Percentiles rank a stretch among this genome's conserved stretches.
These are phyloP conservation scores for Amoebophrya sp. DNA, from an alignment of 169 alveolate species.

Conservation along the genomic window DNA sequence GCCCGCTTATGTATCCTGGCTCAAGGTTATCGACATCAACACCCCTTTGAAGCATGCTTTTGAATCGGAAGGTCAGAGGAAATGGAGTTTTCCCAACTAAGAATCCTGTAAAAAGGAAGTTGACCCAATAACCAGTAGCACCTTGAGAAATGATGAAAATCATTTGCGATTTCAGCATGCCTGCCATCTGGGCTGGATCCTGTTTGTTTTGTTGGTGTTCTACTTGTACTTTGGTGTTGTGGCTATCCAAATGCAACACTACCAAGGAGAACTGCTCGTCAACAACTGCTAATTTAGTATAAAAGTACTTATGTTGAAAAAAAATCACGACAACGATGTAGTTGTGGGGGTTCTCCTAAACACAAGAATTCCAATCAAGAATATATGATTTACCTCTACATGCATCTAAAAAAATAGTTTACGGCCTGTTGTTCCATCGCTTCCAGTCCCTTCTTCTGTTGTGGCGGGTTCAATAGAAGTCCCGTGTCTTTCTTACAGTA, in stretches of 20 bases:
- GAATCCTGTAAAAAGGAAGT: constrained; percentile 61
- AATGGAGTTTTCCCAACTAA: constrained; percentile 64
- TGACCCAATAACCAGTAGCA: constrained; percentile 64
- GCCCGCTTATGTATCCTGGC: constrained; percentile 35
- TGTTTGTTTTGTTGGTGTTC: too few species aligned
- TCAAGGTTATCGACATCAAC: constrained; percentile 55
- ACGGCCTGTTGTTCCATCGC: neutral
- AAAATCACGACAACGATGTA: constrained; percentile 42
- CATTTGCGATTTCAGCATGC: constrained; percentile 63
- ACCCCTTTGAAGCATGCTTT: constrained; percentile 66
- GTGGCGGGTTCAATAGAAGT: neutral
- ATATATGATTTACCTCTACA: too few species aligned
- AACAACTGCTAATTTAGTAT: constrained; percentile 42
- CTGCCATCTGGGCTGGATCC: constrained; percentile 56
- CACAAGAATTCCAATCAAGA: constrained; percentile 36
- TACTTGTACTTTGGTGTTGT: too few species aligned
- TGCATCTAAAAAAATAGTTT: too few species aligned
- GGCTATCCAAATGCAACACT: constrained; percentile 41
- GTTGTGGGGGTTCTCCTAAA: constrained; percentile 32
- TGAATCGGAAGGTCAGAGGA: constrained; percentile 63
- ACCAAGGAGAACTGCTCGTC: constrained; percentile 44
- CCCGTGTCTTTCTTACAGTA: neutral
- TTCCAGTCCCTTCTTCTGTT: constrained; percentile 35
- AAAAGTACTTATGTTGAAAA: constrained; percentile 38
- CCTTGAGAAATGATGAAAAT: constrained; percentile 62